Conservation (phyloP, 1,284 basidiomycete species). For the Schizophyllum commune region DNA sequence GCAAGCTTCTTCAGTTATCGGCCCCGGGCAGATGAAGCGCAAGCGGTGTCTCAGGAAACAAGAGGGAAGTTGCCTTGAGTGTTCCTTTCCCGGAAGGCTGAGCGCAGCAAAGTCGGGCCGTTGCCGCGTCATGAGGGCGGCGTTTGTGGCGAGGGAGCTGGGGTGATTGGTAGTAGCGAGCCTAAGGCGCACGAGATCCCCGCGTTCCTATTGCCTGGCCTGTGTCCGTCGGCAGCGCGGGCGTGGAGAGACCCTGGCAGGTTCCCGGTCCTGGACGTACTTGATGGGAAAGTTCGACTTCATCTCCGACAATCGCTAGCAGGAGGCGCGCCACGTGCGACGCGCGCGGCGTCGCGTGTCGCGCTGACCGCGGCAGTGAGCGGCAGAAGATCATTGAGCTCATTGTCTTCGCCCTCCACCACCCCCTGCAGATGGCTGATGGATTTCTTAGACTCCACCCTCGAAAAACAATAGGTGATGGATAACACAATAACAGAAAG, state of each 20-base stretch:
- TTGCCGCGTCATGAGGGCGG: too few relatives aligned
- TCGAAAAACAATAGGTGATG: not conserved
- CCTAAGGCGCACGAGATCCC: not conserved
- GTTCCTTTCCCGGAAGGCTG: not conserved
- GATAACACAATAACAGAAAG: not conserved
- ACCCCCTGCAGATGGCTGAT: not conserved
- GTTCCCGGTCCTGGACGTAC: not conserved
- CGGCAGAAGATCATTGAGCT: not conserved
- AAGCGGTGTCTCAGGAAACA: not conserved
- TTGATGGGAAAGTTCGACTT: not conserved
- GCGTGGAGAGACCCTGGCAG: too few relatives aligned
- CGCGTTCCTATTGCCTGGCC: not conserved
- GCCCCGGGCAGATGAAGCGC: not conserved
- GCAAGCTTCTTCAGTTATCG: not conserved
- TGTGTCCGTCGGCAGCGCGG: not conserved
- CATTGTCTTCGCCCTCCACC: not conserved
- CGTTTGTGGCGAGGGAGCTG: not conserved
- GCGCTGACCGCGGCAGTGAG: not conserved
- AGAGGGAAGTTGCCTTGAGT: not conserved
- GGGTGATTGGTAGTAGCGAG: not conserved
- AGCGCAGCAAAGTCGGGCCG: too few relatives aligned
- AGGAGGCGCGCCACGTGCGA: not conserved
- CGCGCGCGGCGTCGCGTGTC: not conserved
- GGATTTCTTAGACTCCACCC: not conserved
- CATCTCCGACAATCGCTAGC: not conserved